phyloP scores from a whole-genome alignment of 1,139 yeast genomes.

The Zygosaccharomyces sapae region DNA sequence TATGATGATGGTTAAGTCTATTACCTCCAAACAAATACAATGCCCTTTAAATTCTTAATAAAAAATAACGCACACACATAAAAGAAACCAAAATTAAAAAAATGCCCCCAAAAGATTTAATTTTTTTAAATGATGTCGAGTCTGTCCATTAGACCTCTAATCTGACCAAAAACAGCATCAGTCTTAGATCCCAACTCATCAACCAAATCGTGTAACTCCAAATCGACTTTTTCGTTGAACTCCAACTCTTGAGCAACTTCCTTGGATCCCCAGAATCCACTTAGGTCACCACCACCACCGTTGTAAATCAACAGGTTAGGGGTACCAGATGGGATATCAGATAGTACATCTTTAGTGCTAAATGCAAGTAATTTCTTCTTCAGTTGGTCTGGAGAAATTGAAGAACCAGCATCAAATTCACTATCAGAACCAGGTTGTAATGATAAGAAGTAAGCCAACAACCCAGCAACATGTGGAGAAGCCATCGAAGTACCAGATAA shows the following conservation, averaged over 20 bases:
- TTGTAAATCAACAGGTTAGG: constrained; percentile 88
- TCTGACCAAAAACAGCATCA: constrained; percentile 24
- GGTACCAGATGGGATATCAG: constrained; percentile 74
- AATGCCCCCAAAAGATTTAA: constrained; percentile 1
- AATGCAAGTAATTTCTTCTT: constrained; percentile 81
- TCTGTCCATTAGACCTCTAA: constrained; percentile 24
- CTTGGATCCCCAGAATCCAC: constrained; percentile 59
- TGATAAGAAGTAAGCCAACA: constrained; percentile 82
- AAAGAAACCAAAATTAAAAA: not conserved
- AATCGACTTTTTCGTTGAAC: constrained; percentile 11
- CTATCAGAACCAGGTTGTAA: constrained; percentile 84
- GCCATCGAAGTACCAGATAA: constrained; percentile 99
- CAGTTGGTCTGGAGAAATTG: constrained; percentile 77
- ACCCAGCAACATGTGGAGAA: constrained; percentile 93
- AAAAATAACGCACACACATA: constrained; percentile 1
- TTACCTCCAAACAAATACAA: not conserved
- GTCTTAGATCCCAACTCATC: constrained; percentile 22
- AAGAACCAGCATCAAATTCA: constrained; percentile 53
- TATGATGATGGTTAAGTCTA: not conserved
- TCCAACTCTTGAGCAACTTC: constrained; percentile 10
- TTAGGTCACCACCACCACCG: constrained; percentile 84
- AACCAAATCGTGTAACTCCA: constrained; percentile 16
- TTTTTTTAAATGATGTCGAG: constrained; percentile 22
- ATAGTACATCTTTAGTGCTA: constrained; percentile 66
- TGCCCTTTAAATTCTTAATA: not conserved